Conservation (phyloP, 768 basidiomycete species). For the Lyophyllum decastes region DNA sequence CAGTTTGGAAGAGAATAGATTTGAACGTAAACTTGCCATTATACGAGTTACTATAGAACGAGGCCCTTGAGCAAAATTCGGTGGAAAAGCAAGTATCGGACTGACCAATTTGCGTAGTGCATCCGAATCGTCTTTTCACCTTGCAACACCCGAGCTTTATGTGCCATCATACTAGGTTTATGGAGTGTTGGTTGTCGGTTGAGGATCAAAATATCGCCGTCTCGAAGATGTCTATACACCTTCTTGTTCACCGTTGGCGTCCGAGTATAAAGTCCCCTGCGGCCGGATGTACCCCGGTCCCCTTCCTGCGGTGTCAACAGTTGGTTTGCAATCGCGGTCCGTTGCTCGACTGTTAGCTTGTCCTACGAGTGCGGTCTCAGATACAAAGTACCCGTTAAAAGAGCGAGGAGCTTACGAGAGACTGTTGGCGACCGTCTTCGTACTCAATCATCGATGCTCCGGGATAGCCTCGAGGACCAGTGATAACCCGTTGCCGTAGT, state of each 20-base stretch:
- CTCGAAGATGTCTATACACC: conserved; percentile 91
- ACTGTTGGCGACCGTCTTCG: conserved; percentile 89
- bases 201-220: conserved; percentile 93
- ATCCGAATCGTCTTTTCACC: conserved; percentile 99
- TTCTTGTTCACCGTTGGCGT: conserved; percentile 91
- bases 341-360: conserved; percentile 82
- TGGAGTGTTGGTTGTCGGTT: conserved; percentile 98
- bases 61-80: conserved; percentile 15
- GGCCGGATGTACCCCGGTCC: conserved; percentile 44
- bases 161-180: conserved; percentile 99
- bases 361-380: conserved; percentile 51
- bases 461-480: conserved; percentile 85
- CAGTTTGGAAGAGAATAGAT: background rate
- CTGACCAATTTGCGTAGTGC: conserved; percentile 99
- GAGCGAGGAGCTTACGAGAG: conserved; percentile 54
- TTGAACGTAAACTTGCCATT: conserved; percentile 63
- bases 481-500: conserved; percentile 87
- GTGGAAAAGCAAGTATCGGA: conserved; percentile 12
- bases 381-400: background rate
- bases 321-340: conserved; percentile 94
- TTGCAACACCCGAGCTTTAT: conserved; percentile 85
- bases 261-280: conserved; percentile 69
- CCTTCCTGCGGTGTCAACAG: conserved; percentile 90
- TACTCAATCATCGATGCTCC: conserved; percentile 95
- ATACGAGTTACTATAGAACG: conserved; percentile 81